phyloP scores from a whole-genome alignment of 306 rosid genomes.

The Quercus cerris region DNA sequence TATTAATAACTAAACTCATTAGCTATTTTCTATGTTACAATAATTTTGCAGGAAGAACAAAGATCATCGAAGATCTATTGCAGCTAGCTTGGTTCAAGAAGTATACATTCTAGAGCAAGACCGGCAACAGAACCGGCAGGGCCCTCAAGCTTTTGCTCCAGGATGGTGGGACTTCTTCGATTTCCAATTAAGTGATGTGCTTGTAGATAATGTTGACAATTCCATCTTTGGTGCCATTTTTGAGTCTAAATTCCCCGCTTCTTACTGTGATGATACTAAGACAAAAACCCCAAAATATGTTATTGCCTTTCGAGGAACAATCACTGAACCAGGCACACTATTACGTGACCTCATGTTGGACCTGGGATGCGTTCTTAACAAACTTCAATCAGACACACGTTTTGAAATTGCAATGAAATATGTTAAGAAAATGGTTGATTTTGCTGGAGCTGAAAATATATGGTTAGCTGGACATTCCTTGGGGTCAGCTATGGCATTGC shows the following conservation, averaged over 20 bases:
- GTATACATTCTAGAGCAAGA: constrained; percentile 10
- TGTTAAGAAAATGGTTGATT: not conserved
- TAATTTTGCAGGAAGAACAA: constrained; percentile 3
- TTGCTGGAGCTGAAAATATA: constrained; percentile 6
- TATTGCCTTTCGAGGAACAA: constrained; percentile 30
- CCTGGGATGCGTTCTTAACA: not conserved
- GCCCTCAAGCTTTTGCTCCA: not conserved
- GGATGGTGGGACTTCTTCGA: constrained; percentile 25
- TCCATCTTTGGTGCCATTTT: constrained; percentile 18
- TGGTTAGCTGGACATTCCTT: constrained; percentile 43
- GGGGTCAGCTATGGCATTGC: constrained; percentile 30
- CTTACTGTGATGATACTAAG: not conserved
- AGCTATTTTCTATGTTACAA: not conserved
- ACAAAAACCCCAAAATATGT: constrained; percentile 21
- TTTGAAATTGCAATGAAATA: not conserved
- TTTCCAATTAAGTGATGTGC: not conserved
- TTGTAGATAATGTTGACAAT: not conserved
- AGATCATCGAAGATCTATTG: constrained; percentile 13
- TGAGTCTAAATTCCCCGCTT: not conserved
- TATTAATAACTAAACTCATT: too few relatives aligned
- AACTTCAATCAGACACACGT: constrained; percentile 1
- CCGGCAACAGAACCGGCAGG: constrained; percentile 2
- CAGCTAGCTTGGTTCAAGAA: constrained; percentile 28
- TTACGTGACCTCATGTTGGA: constrained; percentile 1
- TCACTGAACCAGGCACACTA: not conserved